These are phyloP conservation scores for Boletus holoroseus DNA, from an alignment of 1,284 basidiomycete species.

Conservation along the genomic window DNA sequence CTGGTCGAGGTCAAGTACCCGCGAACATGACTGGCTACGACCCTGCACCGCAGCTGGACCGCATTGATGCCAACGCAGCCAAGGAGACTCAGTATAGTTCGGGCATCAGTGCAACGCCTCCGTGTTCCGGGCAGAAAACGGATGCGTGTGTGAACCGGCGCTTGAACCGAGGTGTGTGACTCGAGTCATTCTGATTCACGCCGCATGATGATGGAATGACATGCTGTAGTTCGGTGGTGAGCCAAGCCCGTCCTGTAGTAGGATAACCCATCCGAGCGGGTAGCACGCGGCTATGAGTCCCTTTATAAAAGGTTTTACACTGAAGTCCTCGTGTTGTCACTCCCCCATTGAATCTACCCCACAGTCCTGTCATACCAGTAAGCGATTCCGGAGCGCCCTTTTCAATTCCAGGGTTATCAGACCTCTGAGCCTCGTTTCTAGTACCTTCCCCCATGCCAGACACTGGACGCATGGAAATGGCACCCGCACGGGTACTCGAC, in stretches of 20 bases:
- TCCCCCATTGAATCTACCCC: neutral
- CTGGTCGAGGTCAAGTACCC: neutral
- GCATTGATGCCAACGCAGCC: neutral
- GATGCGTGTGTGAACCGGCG: neutral
- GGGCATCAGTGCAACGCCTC: neutral
- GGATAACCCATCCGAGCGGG: neutral
- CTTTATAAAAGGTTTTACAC: slow-evolving; percentile 11
- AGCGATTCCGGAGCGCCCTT: slow-evolving; percentile 1
- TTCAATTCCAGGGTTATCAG: neutral
- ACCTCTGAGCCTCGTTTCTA: neutral
- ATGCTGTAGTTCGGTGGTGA: neutral
- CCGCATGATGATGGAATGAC: slow-evolving; percentile 1
- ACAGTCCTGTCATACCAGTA: slow-evolving; percentile 7
- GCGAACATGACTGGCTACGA: neutral
- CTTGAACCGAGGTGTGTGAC: neutral
- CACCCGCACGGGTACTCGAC: neutral
- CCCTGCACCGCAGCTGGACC: neutral
- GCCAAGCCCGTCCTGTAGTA: slow-evolving; percentile 14
- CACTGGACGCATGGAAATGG: neutral
- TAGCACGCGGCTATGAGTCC: neutral
- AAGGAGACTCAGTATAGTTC: neutral
- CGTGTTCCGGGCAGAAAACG: neutral
- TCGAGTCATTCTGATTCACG: slow-evolving; percentile 10
- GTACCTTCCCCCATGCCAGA: slow-evolving; percentile 7
- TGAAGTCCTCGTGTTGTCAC: neutral